Evolutionary conservation across 73 alveolate species (phyloP).

Genomic region (Paramecium sonneborni): DNA sequence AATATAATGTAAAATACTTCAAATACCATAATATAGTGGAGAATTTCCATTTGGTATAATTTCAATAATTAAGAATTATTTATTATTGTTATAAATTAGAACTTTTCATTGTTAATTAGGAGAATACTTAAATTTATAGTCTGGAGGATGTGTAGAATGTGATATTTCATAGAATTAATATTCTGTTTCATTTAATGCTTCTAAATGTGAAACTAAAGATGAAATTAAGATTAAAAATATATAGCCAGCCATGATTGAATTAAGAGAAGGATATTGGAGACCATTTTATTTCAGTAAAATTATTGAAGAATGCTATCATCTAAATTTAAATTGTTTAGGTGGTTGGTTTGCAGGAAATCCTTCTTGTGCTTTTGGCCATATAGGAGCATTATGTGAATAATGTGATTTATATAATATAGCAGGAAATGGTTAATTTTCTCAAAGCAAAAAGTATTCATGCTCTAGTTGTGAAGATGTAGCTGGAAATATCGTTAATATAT

Average conservation of each 20-base stretch:
- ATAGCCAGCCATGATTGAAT: background rate
- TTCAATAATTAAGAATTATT: background rate
- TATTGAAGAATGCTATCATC: slow-evolving; percentile 30
- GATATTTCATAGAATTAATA: background rate
- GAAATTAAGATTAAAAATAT: background rate
- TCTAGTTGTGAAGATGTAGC: background rate
- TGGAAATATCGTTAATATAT: background rate
- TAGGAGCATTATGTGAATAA: slow-evolving; percentile 59
- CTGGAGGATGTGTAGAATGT: background rate
- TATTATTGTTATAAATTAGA: background rate
- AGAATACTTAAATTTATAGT: background rate
- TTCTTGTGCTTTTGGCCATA: slow-evolving; percentile 35
- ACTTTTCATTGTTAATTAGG: background rate
- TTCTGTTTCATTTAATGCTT: background rate
- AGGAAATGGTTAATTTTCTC: background rate
- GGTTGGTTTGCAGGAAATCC: slow-evolving; percentile 23
- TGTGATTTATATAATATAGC: slow-evolving; percentile 26
- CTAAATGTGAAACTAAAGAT: background rate
- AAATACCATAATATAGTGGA: background rate
- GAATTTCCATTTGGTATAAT: background rate
- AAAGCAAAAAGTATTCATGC: background rate
- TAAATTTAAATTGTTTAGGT: slow-evolving; percentile 8
- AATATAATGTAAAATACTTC: background rate
- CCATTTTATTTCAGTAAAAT: background rate
- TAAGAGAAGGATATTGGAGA: slow-evolving; percentile 53